phyloP scores from a whole-genome alignment of 2,329 filamentous ascomycete species.

The Dothideomycetes sp. region DNA sequence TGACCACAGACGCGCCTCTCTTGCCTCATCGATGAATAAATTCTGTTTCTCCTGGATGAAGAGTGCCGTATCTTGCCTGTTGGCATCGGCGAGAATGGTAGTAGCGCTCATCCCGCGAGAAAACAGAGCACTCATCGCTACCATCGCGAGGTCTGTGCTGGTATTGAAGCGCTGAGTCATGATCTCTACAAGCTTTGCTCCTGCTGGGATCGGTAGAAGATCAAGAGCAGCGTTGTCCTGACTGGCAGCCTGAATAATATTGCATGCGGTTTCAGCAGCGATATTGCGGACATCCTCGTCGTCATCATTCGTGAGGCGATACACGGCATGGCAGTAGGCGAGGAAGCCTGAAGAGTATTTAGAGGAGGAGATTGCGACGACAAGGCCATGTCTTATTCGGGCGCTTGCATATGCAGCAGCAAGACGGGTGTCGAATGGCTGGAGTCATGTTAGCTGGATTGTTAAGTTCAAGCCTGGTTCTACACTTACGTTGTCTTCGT shows the following conservation, averaged over 20 bases:
- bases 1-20: conserved; percentile 62
- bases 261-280: conserved; percentile 41
- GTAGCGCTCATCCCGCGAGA: conserved; percentile 5
- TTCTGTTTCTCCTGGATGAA: conserved; percentile 92
- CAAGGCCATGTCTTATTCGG: conserved; percentile 8
- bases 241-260: conserved; percentile 29
- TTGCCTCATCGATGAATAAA: conserved; percentile 74
- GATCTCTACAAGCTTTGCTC: conserved; percentile 25
- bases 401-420: conserved; percentile 16
- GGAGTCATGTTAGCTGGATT: neutral
- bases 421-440: conserved; percentile 16
- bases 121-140: no score
- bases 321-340: conserved; percentile 53
- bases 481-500: conserved; percentile 10
- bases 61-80: conserved; percentile 50
- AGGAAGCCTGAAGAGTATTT: conserved; percentile 26
- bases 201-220: conserved; percentile 39
- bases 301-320: conserved; percentile 75
- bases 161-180: conserved; percentile 13
- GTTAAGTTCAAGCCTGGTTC: neutral
- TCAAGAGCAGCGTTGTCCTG: conserved; percentile 13
- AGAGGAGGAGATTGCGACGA: neutral
- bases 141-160: neutral
- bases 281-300: conserved; percentile 75
- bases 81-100: conserved; percentile 22